These are phyloP conservation scores for Torulaspora delbrueckii DNA, from an alignment of 805 yeast genomes.

Conservation along the genomic window DNA sequence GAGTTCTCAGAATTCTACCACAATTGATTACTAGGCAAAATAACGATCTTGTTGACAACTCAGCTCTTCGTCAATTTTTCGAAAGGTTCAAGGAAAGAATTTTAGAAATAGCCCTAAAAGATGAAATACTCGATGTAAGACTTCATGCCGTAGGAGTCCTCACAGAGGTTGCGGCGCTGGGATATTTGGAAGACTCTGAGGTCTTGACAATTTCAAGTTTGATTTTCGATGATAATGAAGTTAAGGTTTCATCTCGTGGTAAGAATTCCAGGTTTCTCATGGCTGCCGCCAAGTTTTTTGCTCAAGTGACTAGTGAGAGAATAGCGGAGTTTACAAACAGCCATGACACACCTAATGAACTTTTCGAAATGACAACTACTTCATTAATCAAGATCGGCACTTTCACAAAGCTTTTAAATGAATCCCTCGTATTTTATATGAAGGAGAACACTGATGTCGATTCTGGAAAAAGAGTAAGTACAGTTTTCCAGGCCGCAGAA, in stretches of 20 bases:
- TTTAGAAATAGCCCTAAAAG: conserved; percentile 56
- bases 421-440: conserved; percentile 23
- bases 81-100: conserved; percentile 65
- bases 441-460: conserved; percentile 8
- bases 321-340: conserved; percentile 37
- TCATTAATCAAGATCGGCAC: conserved; percentile 25
- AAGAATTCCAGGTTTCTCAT: conserved; percentile 33
- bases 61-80: conserved; percentile 73
- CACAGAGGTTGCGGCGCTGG: conserved; percentile 51
- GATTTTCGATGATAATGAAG: conserved; percentile 37
- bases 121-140: conserved; percentile 53
- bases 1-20: conserved; percentile 53
- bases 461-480: conserved; percentile 15
- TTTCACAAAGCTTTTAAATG: conserved; percentile 24
- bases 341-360: conserved; percentile 15
- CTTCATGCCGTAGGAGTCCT: conserved; percentile 48
- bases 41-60: conserved; percentile 40
- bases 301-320: conserved; percentile 40
- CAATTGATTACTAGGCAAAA: conserved; percentile 42
- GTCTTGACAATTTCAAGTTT: conserved; percentile 41
- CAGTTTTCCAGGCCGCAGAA: conserved; percentile 33
- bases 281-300: conserved; percentile 54
- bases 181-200: conserved; percentile 61
- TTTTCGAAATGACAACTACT: conserved; percentile 15
- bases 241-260: conserved; percentile 31